phyloP scores from a whole-genome alignment of 192 early-diverging fungal species.

The Helicostylum pulchrum region DNA sequence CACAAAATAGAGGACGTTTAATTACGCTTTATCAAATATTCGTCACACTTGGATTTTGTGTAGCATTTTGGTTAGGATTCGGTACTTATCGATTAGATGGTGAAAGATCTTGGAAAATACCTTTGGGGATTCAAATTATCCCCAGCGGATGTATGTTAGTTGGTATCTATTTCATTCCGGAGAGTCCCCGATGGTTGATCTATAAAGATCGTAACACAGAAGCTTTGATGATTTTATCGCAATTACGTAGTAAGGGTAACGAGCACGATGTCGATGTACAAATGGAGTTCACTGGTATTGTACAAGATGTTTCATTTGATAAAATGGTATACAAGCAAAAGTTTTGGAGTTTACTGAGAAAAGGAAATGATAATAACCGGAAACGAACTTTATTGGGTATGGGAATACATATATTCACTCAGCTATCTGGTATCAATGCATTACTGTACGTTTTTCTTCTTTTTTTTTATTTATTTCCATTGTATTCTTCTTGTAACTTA shows the following conservation, averaged over 20 bases:
- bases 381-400: constrained; percentile 55
- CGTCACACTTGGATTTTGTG: constrained; percentile 76
- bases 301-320: constrained; percentile 50
- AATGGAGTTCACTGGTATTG: constrained; percentile 69
- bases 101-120: constrained; percentile 6
- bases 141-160: constrained; percentile 14
- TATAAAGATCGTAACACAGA: constrained; percentile 63
- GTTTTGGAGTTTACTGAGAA: constrained; percentile 44
- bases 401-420: constrained; percentile 60
- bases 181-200: constrained; percentile 84
- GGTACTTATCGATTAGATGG: constrained; percentile 1
- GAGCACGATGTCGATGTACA: constrained; percentile 46
- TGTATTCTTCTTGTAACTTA: too few relatives aligned
- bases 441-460: constrained; percentile 52
- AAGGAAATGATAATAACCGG: constrained; percentile 47
- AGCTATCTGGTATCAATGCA: constrained; percentile 77
- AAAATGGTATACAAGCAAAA: constrained; percentile 36
- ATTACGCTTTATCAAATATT: constrained; percentile 84
- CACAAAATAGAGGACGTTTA: constrained; percentile 74
- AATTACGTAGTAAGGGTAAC: constrained; percentile 61
- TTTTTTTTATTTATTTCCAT: background rate
- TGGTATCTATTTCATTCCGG: constrained; percentile 23
- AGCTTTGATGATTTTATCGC: constrained; percentile 65
- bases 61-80: constrained; percentile 34
- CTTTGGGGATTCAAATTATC: constrained; percentile 13